Evolutionary conservation across 495 filamentous ascomycete species (phyloP), one percentile per base, ranked within the genome.

Genomic region (Aspergillus cavernicola): DNA sequence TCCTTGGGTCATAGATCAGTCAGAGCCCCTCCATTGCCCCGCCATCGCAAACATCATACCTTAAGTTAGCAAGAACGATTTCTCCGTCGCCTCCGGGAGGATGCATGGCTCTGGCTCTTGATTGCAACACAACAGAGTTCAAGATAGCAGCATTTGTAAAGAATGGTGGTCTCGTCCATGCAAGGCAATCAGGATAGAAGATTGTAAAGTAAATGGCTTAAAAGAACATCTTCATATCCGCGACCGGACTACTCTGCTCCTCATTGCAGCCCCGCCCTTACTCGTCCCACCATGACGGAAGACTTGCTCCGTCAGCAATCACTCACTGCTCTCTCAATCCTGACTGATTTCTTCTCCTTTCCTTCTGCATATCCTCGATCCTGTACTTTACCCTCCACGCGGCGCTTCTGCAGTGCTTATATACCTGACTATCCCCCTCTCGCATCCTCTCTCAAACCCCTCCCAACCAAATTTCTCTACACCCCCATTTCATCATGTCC

Each of bases 281-380:
- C 44, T 47, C 56, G 66, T 70, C 68, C 70, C 66, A 70, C 70
- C 64, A 66, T 74, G 71, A 74, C 71, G 71, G 71, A 74, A 69
- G 62, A 59, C 33, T 66, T 68, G 69, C 69, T 74, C 71, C 71
- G 71, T 74, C 65, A 73, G 33, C 49, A 43, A 35, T 35, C 24
- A 41, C 13, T 29, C 40, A 39, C 40, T 45, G 26, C 40, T 43
- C 11, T 8, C 32, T 33, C 39, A 49, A 53, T 56, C 53, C 49
- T 49, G 53, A 32, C 51, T 46, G 31, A 32, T 47, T 64, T 56
- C 56, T 53, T 55, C 39, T 57, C 56, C 35, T 50, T 58, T 61
- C 57, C 49, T 43, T 45, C 28, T 37, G 31, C 47, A 29, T 31
- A 45, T 50, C 49, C 38, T 37, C 38, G 37, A 43, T 15, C 29